Evolutionary conservation across 306 rosid genomes (phyloP), one percentile per base, ranked within the genome.

Genomic region (Prunus dulcis): DNA sequence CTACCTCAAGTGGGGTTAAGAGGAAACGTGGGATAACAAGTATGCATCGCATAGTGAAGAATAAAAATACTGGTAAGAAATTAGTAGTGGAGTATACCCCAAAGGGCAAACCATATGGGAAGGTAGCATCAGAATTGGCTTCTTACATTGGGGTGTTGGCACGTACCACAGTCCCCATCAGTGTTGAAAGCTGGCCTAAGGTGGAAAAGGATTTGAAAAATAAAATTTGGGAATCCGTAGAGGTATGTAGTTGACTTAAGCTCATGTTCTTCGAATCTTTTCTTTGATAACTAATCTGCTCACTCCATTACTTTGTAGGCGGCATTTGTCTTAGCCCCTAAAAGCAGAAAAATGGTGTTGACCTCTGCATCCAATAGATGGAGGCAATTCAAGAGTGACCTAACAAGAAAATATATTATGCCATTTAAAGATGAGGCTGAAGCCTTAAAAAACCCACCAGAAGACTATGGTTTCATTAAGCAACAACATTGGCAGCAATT

Each of bases 311-410:
- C 49, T 27, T 70, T 52, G 25, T 52, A 70, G 74, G 32, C 32
- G 74, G 63, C 63, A 52, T 70, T 51, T 0, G n/a, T 70, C 63
- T 52, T 70, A 30, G 28, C 63, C 23, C 49, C 74, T 11, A 52
- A 43, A 70, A n/a, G 61, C 47, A 70, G 46, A 70, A 70, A 70
- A 28, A 4, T 6, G 47, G 19, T 70, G 3, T 19, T 70, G 47
- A 4, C 74, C 32, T 51, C 74, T 51, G 74, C 74, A 15, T 23
- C 74, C 63, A 70, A 52, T 30, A 70, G 53, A 46, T 70, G 74
- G 74, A 70, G 74, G 49, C 74, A 70, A 70, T 70, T 70, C 63
- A 70, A 70, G 74, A 51, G 47, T 30, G 74, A 52, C 38, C 32
- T 70, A 32, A 70, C 74, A 12, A 70, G 45, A 70, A 70, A 70